phyloP scores from a whole-genome alignment of 2,329 filamentous ascomycete species.

The Colletotrichum chrysophilum region DNA sequence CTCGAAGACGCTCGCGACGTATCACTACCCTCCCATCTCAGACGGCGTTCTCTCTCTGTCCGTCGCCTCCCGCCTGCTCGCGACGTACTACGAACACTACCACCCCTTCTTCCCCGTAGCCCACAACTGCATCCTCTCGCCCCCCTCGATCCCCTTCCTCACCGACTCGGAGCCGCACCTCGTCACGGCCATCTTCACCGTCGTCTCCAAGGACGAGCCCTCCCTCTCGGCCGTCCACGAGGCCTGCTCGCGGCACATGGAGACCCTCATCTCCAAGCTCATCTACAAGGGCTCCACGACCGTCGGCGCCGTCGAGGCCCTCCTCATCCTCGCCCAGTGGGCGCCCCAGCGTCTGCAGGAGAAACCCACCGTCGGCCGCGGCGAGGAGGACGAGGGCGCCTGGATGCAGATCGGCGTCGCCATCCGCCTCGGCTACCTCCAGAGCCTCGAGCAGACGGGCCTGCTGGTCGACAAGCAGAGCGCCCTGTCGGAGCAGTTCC shows the following conservation, averaged over 20 bases:
- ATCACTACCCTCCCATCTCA: constrained; percentile 36
- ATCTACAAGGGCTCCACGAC: constrained; percentile 70
- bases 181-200: constrained; percentile 72
- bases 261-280: constrained; percentile 69
- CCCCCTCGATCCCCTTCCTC: constrained; percentile 60
- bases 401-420: constrained; percentile 81
- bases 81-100: constrained; percentile 60
- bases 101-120: constrained; percentile 75
- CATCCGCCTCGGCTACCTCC: constrained; percentile 71
- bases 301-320: constrained; percentile 73
- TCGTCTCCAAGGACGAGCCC: constrained; percentile 73
- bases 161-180: constrained; percentile 64
- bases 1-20: neutral
- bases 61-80: constrained; percentile 13
- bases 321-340: constrained; percentile 76
- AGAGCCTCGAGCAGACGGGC: constrained; percentile 71
- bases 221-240: constrained; percentile 68
- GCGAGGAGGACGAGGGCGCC: constrained; percentile 75
- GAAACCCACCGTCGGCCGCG: constrained; percentile 69
- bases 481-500: constrained; percentile 59
- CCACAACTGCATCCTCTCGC: constrained; percentile 62
- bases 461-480: constrained; percentile 63
- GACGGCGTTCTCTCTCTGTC: constrained; percentile 32
- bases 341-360: constrained; percentile 69
- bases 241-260: constrained; percentile 73